These are phyloP conservation scores for Colletotrichum orbiculare DNA, from an alignment of 2,329 filamentous ascomycete species.

Conservation along the genomic window DNA sequence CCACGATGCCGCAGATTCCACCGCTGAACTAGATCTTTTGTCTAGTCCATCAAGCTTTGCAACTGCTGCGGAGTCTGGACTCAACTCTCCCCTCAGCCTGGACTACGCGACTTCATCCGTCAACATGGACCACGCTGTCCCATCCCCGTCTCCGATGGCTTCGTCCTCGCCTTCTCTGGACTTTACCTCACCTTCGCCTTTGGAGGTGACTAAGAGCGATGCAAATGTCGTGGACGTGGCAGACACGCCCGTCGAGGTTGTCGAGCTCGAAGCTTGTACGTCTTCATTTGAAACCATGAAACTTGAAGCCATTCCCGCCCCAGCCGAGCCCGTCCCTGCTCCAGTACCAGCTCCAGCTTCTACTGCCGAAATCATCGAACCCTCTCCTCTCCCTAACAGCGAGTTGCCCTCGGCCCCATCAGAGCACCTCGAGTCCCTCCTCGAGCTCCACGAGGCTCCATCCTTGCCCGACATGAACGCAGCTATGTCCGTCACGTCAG, in stretches of 20 bases:
- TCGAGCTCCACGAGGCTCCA: constrained; percentile 9
- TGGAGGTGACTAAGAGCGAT: constrained; percentile 1
- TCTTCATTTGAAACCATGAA: constrained; percentile 23
- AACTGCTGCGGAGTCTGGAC: constrained; percentile 21
- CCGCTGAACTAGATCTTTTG: background rate
- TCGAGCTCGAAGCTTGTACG: constrained; percentile 30
- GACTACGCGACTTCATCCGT: constrained; percentile 8
- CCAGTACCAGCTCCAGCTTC: background rate
- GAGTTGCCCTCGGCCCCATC: background rate
- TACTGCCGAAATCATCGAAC: constrained; percentile 13
- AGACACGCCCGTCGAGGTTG: background rate
- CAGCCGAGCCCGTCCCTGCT: too few species aligned
- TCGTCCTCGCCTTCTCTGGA: background rate
- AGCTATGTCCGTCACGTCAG: constrained; percentile 16
- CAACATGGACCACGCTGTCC: constrained; percentile 2
- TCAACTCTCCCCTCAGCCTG: constrained; percentile 27
- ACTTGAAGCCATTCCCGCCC: background rate
- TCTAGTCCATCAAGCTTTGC: constrained; percentile 34
- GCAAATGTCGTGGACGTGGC: background rate
- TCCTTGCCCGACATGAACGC: constrained; percentile 17
- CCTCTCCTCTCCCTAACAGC: background rate
- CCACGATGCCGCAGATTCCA: constrained; percentile 24
- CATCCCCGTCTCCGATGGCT: background rate
- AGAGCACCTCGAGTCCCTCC: constrained; percentile 17
- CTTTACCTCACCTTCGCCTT: background rate